Conservation (phyloP, 805 yeast species). For the Spathaspora gorwiae region DNA sequence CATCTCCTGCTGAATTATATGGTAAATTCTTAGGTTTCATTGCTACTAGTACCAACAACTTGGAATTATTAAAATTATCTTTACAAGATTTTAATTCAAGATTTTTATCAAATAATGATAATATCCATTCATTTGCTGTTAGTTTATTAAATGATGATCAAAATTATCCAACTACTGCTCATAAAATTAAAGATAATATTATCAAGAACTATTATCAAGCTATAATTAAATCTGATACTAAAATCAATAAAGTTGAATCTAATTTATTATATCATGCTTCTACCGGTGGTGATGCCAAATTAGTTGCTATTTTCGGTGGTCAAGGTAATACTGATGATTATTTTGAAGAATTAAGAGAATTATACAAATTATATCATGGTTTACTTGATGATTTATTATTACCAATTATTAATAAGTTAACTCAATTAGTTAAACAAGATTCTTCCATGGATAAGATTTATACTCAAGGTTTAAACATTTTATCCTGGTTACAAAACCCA, state of each 20-base stretch:
- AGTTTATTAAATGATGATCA: slow-evolving; percentile 48
- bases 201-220: slow-evolving; percentile 70
- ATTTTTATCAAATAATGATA: slow-evolving; percentile 51
- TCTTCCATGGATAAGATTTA: slow-evolving; percentile 80
- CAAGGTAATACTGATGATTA: slow-evolving; percentile 98
- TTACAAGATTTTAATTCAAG: slow-evolving; percentile 81
- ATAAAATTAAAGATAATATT: slow-evolving; percentile 61
- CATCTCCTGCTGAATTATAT: slow-evolving; percentile 78
- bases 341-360: slow-evolving; percentile 90
- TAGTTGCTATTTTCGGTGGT: slow-evolving; percentile 93
- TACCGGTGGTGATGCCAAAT: slow-evolving; percentile 40
- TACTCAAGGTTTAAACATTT: slow-evolving; percentile 88
- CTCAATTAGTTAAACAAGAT: slow-evolving; percentile 62
- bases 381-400: slow-evolving; percentile 73
- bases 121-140: slow-evolving; percentile 87
- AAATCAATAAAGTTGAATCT: slow-evolving; percentile 20
- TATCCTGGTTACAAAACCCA: slow-evolving; percentile 82
- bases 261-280: slow-evolving; percentile 62
- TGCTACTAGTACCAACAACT: slow-evolving; percentile 49
- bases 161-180: slow-evolving; percentile 56
- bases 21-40: slow-evolving; percentile 79
- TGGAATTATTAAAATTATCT: slow-evolving; percentile 65
- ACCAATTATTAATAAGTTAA: slow-evolving; percentile 65
- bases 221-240: slow-evolving; percentile 23
- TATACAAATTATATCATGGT: slow-evolving; percentile 73